A percentile compares a stretch with the other conserved stretches of the same genome.
Evolutionary conservation across 2,329 filamentous ascomycete species (phyloP).

Genomic region (Penicillium thymicola): DNA sequence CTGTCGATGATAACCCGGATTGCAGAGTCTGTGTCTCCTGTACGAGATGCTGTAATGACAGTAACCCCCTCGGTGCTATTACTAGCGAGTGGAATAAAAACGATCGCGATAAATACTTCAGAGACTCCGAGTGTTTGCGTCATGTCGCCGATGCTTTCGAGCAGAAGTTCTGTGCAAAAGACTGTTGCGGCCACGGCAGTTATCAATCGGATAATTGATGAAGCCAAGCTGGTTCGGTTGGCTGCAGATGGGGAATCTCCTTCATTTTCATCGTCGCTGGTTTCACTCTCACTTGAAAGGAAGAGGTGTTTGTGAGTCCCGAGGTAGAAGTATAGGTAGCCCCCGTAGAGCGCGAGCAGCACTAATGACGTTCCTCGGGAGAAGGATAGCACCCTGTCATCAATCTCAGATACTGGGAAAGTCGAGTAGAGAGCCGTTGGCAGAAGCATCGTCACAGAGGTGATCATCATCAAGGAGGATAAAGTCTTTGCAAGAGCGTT

Average conservation of each 20-base stretch:
- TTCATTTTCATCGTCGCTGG: background rate
- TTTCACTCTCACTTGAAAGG: constrained; percentile 37
- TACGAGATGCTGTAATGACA: constrained; percentile 66
- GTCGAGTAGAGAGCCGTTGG: constrained; percentile 66
- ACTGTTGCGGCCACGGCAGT: constrained; percentile 58
- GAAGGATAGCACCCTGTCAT: constrained; percentile 60
- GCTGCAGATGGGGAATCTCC: background rate
- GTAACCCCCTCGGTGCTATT: constrained; percentile 73
- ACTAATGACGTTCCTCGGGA: constrained; percentile 69
- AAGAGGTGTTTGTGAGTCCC: constrained; percentile 68
- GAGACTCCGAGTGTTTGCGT: constrained; percentile 63
- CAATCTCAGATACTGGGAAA: constrained; percentile 38
- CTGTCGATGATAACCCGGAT: constrained; percentile 73
- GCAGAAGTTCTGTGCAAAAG: constrained; percentile 66
- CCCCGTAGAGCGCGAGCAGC: constrained; percentile 63
- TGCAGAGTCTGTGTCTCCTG: constrained; percentile 58
- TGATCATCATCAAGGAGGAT: constrained; percentile 63
- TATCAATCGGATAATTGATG: constrained; percentile 4
- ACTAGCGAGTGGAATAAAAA: constrained; percentile 69
- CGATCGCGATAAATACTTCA: constrained; percentile 70
- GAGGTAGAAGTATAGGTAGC: constrained; percentile 70
- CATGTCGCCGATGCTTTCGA: constrained; percentile 64
- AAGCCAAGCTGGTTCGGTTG: background rate
- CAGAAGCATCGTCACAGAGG: constrained; percentile 67
- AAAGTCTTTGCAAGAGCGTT: constrained; percentile 37